Evolutionary conservation across 1,284 basidiomycete genomes (phyloP), one percentile per base, ranked within the genome.

Genomic region (Boletus hoseneyae): DNA sequence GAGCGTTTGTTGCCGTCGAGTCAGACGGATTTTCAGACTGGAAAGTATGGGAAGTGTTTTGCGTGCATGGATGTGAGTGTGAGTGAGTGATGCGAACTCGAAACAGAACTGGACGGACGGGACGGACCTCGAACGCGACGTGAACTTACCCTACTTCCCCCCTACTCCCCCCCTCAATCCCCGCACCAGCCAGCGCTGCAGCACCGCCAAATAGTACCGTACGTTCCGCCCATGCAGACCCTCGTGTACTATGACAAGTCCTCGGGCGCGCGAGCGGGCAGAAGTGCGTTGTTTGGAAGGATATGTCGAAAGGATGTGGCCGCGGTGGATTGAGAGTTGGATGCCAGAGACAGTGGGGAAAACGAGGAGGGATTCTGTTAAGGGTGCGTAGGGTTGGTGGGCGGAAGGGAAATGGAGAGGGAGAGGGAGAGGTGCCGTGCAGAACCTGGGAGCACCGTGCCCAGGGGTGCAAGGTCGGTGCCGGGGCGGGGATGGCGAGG

Each of bases 201-300:
- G 61, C n/a, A 75, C 74, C 4, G 76, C 81, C 10, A 89, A 68
- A 60, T 87, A 89, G 58, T 80, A 86, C 12, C 79, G 75, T n/a
- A 89, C 75, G 59, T 21, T 71, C 87, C 87, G 90, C 45, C 83
- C 69, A 12, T 68, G 73, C n/a, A 90, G 66, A 3, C 80, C 87
- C 63, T 90, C 87, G 58, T 88, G 85, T 47, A 90, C 82, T 32
- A 89, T 59, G 34, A 87, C 71, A n/a, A n/a, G 53, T 87, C 83
- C 41, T 77, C 72, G 27, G 89, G 65, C 3, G 64, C 59, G 71
- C 61, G 27, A 75, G 61, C 8, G 83, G 80, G 57, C 90, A 79
- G 61, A 90, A 88, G 6, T 68, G n/a, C n/a, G n/a, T n/a, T n/a
- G n/a, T n/a, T n/a, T n/a, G n/a, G n/a, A n/a, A n/a, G n/a, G n/a